phyloP scores from a whole-genome alignment of 352 stramenopile genomes.

The Phytophthora aleatoria region DNA sequence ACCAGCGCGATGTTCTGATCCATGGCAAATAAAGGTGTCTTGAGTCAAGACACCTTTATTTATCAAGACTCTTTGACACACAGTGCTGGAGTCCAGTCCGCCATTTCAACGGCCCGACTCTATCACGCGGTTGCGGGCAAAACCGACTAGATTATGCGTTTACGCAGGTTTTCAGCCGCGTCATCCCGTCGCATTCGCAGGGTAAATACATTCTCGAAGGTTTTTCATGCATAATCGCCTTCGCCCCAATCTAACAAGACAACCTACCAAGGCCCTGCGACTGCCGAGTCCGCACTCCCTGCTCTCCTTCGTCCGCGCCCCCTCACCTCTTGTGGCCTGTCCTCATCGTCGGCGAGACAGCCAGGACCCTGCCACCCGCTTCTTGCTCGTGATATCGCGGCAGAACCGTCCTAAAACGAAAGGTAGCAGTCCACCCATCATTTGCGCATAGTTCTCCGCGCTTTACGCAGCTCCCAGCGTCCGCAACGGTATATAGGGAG shows the following conservation, averaged over 20 bases:
- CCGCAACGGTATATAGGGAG: background rate
- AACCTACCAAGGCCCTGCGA: constrained; percentile 4
- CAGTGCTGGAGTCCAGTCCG: no score
- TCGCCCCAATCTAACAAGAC: constrained; percentile 12
- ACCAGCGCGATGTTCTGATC: background rate
- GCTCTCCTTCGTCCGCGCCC: constrained; percentile 1
- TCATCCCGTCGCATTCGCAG: background rate
- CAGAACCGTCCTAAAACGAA: constrained; percentile 5
- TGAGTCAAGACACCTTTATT: no score
- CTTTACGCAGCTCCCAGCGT: constrained; percentile 5
- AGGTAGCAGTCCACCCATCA: background rate
- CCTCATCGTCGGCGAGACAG: constrained; percentile 5
- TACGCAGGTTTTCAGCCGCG: constrained; percentile 2
- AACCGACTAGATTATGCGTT: constrained; percentile 41
- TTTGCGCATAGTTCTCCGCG: constrained; percentile 9
- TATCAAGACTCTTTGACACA: no score
- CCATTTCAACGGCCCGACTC: background rate
- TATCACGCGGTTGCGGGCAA: background rate
- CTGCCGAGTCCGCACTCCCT: constrained; percentile 9
- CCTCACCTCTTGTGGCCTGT: constrained; percentile 1
- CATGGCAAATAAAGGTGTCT: background rate
- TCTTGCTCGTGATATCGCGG: background rate
- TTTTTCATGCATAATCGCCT: constrained; percentile 21
- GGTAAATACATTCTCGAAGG: constrained; percentile 3
- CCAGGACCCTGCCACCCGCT: background rate